Percentiles rank a stretch among this genome's conserved stretches.
phyloP scores from a whole-genome alignment of 2,329 filamentous ascomycete genomes.

The Trichoderma atroviride region DNA sequence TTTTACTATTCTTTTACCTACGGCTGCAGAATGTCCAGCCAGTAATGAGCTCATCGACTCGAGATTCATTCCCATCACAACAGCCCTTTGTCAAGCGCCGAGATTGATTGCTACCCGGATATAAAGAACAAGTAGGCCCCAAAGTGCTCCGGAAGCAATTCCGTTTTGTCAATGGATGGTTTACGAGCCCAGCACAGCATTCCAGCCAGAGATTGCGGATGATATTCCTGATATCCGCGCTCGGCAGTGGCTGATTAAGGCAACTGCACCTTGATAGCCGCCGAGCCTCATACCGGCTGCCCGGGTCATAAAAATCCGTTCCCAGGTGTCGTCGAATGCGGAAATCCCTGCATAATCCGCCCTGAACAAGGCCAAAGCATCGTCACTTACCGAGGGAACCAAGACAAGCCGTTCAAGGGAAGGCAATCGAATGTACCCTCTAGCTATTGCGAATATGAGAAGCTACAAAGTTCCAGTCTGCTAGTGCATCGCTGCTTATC shows the following conservation, averaged over 20 bases:
- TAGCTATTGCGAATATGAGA: background rate
- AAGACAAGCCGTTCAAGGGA: background rate
- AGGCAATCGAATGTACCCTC: background rate
- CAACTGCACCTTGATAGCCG: background rate
- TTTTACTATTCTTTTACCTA: background rate
- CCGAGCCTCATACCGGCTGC: background rate
- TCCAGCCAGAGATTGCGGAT: background rate
- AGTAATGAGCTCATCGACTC: background rate
- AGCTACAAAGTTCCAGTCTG: background rate
- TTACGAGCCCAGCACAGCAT: background rate
- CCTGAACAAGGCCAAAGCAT: background rate
- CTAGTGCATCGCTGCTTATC: slow-evolving; percentile 13
- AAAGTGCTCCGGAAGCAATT: background rate
- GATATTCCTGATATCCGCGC: background rate
- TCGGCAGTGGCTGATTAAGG: background rate
- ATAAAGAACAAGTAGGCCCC: background rate
- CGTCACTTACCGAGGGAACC: background rate
- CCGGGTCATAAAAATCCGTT: background rate
- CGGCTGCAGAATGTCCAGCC: background rate
- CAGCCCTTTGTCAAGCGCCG: background rate
- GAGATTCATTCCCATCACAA: background rate
- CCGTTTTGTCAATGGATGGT: background rate
- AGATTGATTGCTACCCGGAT: background rate
- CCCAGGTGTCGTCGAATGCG: background rate
- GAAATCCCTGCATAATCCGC: background rate